These are phyloP conservation scores for Umbelopsis isabellina DNA, from an alignment of 192 early-diverging fungal species.

Conservation along the genomic window DNA sequence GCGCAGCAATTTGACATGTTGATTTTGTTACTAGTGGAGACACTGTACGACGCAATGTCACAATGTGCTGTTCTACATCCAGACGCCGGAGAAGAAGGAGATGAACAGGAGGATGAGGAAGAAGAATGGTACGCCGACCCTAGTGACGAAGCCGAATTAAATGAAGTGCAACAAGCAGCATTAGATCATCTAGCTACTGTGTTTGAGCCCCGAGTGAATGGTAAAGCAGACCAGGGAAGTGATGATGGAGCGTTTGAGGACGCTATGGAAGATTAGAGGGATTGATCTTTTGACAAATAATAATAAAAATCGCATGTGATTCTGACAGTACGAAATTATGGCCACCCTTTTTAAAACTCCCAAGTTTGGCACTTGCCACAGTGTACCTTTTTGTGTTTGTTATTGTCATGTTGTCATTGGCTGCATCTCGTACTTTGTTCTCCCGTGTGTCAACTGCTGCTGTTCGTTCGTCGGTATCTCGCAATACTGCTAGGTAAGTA, in stretches of 20 bases:
- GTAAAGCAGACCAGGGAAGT: neutral
- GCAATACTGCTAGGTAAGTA: constrained; percentile 6
- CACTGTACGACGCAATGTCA: constrained; percentile 65
- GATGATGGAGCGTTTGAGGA: constrained; percentile 25
- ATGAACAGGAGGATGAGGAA: constrained; percentile 45
- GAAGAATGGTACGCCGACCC: constrained; percentile 34
- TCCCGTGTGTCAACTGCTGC: constrained; percentile 6
- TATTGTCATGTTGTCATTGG: constrained; percentile 9
- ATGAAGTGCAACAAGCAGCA: constrained; percentile 44
- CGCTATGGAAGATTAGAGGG: constrained; percentile 22
- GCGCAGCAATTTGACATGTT: neutral
- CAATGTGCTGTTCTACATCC: constrained; percentile 71
- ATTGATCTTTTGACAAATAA: too few relatives aligned
- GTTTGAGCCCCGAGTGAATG: constrained; percentile 20
- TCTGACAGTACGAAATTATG: neutral
- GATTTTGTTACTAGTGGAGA: constrained; percentile 55
- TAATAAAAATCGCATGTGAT: constrained; percentile 6
- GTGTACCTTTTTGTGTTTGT: neutral
- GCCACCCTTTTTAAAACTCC: neutral
- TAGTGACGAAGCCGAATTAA: constrained; percentile 43
- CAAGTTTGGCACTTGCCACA: neutral
- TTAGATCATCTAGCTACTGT: constrained; percentile 40
- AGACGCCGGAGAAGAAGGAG: constrained; percentile 53
- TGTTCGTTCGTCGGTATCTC: constrained; percentile 1
- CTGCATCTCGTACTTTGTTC: constrained; percentile 14